A percentile compares a stretch with the other conserved stretches of the same genome.
phyloP scores from a whole-genome alignment of 768 basidiomycete genomes.

The Rhodotorula paludigena region DNA sequence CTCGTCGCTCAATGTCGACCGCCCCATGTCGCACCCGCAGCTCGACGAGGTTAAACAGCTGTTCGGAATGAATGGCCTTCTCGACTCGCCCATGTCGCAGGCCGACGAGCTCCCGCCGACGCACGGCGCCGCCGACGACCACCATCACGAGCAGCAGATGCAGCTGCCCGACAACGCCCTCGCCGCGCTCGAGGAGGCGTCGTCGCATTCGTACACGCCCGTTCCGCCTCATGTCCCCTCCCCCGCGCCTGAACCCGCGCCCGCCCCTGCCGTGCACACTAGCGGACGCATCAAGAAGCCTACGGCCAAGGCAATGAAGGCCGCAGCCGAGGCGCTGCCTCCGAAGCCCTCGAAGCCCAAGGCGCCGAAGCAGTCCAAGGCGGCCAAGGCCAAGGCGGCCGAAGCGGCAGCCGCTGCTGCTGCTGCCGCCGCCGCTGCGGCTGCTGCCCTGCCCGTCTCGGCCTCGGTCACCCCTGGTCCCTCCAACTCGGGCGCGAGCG shows the following conservation, averaged over 20 bases:
- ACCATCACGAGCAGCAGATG: background rate
- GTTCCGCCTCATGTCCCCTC: background rate
- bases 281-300: background rate
- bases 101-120: background rate
- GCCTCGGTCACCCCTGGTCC: background rate
- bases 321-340: background rate
- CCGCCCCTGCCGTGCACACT: background rate
- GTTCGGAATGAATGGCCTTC: background rate
- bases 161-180: background rate
- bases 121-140: background rate
- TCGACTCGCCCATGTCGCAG: background rate
- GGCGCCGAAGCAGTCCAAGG: too few species aligned
- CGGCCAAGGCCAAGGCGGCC: background rate
- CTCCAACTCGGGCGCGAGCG: background rate
- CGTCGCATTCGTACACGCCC: background rate
- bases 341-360: too few species aligned
- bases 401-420: background rate
- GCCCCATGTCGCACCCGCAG: background rate
- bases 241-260: background rate
- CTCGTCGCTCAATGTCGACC: background rate
- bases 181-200: background rate
- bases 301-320: background rate
- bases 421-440: background rate
- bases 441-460: background rate
- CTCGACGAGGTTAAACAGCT: conserved; percentile 7